These are phyloP conservation scores for Tribonema minus DNA, from an alignment of 108 stramenopile species.

Conservation along the genomic window DNA sequence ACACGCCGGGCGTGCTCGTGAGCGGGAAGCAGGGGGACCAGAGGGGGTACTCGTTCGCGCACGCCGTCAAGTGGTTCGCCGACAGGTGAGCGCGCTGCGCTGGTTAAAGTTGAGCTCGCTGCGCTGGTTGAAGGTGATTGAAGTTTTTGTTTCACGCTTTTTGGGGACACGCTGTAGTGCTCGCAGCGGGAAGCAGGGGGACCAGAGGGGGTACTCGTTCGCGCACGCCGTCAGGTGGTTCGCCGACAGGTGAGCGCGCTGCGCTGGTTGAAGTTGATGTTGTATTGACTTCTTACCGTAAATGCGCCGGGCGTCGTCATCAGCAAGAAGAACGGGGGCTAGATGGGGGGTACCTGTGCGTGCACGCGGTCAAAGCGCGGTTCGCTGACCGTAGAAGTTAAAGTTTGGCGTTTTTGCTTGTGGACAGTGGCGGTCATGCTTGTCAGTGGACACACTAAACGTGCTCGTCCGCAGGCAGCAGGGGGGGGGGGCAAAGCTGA, in stretches of 20 bases:
- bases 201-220: constrained; percentile 25
- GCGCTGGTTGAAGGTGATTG: no score
- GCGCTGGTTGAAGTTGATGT: no score
- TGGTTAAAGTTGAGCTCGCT: no score
- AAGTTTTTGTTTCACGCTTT: no score
- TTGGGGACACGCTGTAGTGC: constrained; percentile 50
- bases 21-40: constrained; percentile 36
- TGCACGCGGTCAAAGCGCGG: constrained; percentile 44
- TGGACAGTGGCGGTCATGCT: no score
- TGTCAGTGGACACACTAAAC: no score
- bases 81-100: no score
- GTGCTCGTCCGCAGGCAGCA: no score
- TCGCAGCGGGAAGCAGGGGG: constrained; percentile 47
- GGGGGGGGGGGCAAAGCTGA: no score
- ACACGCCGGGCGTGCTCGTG: constrained; percentile 49
- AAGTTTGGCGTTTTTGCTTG: no score
- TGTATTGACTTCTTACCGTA: no score
- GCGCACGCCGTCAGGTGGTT: constrained; percentile 49
- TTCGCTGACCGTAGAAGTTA: constrained; percentile 53
- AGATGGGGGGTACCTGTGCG: constrained; percentile 20
- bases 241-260: constrained; percentile 50
- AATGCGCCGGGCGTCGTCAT: constrained; percentile 47
- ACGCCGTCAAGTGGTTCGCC: constrained; percentile 51
- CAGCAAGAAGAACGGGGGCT: constrained; percentile 38
- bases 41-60: constrained; percentile 36